Conservation (phyloP, 352 stramenopile genomes). For the Pythium coloratum region DNA sequence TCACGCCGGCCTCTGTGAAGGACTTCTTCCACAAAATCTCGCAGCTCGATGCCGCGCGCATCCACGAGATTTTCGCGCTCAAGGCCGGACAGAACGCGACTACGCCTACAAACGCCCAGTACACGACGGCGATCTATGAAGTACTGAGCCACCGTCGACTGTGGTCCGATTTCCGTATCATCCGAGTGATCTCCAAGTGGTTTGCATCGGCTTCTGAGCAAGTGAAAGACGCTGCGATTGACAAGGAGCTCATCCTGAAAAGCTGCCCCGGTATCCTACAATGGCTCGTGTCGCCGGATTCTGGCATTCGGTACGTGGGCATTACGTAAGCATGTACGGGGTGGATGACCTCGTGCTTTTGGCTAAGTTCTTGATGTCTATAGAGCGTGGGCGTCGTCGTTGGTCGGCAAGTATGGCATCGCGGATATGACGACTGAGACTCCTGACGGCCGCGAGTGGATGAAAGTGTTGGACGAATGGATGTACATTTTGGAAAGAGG, state of each 20-base stretch:
- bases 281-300: slow-evolving; percentile 75
- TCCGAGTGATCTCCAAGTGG: slow-evolving; percentile 79
- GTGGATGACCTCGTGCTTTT: not conserved
- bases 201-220: slow-evolving; percentile 34
- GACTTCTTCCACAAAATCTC: slow-evolving; percentile 79
- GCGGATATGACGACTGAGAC: slow-evolving; percentile 59
- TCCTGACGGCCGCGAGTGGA: slow-evolving; percentile 42
- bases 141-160: slow-evolving; percentile 73
- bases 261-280: slow-evolving; percentile 73
- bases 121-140: slow-evolving; percentile 66
- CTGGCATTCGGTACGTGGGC: slow-evolving; percentile 55
- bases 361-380: not conserved
- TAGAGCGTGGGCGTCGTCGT: slow-evolving; percentile 63
- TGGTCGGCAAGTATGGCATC: slow-evolving; percentile 55
- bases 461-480: slow-evolving; percentile 84
- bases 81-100: not conserved
- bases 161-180: slow-evolving; percentile 79
- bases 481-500: slow-evolving; percentile 84
- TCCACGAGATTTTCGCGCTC: slow-evolving; percentile 52
- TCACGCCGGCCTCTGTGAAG: slow-evolving; percentile 66
- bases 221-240: slow-evolving; percentile 34
- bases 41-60: slow-evolving; percentile 65
- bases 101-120: slow-evolving; percentile 18
- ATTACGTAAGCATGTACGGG: not conserved
- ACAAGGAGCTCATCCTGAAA: slow-evolving; percentile 46